Base-by-base conservation (phyloP, 306 rosid species). In the Leucaena leucocephala region DNA sequence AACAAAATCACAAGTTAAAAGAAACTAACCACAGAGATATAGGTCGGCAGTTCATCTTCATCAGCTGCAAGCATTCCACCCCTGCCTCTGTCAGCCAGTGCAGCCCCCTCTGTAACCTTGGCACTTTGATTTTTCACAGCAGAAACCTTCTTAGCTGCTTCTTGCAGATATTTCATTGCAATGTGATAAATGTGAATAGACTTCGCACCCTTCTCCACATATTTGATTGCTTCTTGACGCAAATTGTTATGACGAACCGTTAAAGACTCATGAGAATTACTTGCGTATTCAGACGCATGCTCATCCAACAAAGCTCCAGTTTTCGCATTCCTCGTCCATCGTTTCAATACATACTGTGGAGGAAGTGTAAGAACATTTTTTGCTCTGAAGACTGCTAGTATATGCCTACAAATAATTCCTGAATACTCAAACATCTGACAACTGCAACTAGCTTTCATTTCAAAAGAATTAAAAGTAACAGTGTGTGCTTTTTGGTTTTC, bases 191-290 rank as follows among this genome's bases (percentile, higher is more conserved):
- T 75, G 64, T 90, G 89, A 81, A 94, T 86, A 66, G 98, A 94
- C 82, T 89, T 94, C 66, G 97, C 96, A 73, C 98, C 97, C 75
- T 94, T 96, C 86, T 94, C 98, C 9, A 92, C 98, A 74, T 83
- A 94, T 67, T 89, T 94, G 79, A 88, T 89, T 77, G 94, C 97
- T 79, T 92, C 98, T 85, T 90, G 94, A 42, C 94, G 97, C 43
- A 92, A 88, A 86, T 81, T 92, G 79, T 92, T 89, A 75, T 87
- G 88, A 39, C 90, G 82, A 72, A 90, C 93, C 45, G 90, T 83
- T 77, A 75, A 78, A 77, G 92, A 84, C 63, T 90, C 94, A 39
- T 75, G 75, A 68, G 93, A 86, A 83, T 76, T 84, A 49, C 79
- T 84, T 33, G 90, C 86, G 71, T 68, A 54, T 42, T 87, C 96